These are phyloP conservation scores for Raphanus hybrid DNA, from an alignment of 441 rosid species.

Conservation along the genomic window DNA sequence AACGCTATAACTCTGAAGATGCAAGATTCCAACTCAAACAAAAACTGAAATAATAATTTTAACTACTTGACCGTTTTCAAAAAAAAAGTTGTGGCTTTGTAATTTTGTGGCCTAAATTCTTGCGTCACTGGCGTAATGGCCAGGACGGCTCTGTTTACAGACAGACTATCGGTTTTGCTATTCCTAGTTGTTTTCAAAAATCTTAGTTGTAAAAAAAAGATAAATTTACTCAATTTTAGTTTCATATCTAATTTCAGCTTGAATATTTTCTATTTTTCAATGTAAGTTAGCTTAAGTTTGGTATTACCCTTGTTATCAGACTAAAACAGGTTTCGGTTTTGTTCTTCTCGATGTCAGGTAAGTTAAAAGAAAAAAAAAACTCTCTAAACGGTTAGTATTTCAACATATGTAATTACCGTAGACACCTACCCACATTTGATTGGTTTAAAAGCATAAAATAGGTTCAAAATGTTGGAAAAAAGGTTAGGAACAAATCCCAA, in stretches of 20 bases:
- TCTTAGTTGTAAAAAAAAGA: background rate
- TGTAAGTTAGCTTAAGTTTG: background rate
- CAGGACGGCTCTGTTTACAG: too few relatives aligned
- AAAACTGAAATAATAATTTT: too few relatives aligned
- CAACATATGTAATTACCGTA: background rate
- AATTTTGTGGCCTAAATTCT: too few relatives aligned
- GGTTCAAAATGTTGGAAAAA: background rate
- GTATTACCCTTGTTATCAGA: background rate
- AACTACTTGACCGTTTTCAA: too few relatives aligned
- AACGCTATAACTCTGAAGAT: too few relatives aligned
- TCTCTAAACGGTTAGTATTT: background rate
- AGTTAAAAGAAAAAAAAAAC: background rate
- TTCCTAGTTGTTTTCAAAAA: background rate
- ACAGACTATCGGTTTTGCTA: background rate
- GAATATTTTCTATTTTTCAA: background rate
- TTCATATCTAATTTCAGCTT: background rate
- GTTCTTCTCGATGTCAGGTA: background rate
- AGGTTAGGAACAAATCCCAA: background rate
- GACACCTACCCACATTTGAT: background rate
- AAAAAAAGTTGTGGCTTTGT: too few relatives aligned
- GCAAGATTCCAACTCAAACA: too few relatives aligned
- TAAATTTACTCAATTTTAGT: background rate
- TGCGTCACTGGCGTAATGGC: too few relatives aligned
- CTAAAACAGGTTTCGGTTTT: too few relatives aligned
- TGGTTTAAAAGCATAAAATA: background rate